Conservation (phyloP, 2,329 filamentous ascomycete species). For the Penicillium sp. region DNA sequence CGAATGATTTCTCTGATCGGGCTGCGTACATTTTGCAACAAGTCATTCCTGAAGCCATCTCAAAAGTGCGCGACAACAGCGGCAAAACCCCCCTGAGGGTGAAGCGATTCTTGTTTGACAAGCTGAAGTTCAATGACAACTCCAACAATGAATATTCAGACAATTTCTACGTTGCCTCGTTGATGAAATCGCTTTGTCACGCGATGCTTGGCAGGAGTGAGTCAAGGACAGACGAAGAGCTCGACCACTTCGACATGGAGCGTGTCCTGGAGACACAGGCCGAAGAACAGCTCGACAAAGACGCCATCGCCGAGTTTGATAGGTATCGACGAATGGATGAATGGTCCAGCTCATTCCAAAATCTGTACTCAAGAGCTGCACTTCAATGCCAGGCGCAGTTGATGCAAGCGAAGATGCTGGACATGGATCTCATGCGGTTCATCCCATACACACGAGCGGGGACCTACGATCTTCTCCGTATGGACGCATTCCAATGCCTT, state of each 20-base stretch:
- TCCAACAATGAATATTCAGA: slow-evolving; percentile 85
- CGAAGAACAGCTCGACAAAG: slow-evolving; percentile 57
- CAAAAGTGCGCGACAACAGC: slow-evolving; percentile 71
- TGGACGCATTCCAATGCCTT: slow-evolving; percentile 61
- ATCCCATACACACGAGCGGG: slow-evolving; percentile 61
- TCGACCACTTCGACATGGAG: slow-evolving; percentile 49
- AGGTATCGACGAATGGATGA: slow-evolving; percentile 66
- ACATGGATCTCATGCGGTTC: slow-evolving; percentile 58
- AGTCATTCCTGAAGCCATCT: slow-evolving; percentile 78
- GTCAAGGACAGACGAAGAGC: slow-evolving; percentile 38
- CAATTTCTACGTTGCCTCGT: slow-evolving; percentile 78
- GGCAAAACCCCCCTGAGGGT: slow-evolving; percentile 78
- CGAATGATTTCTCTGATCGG: slow-evolving; percentile 90
- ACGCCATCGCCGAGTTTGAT: slow-evolving; percentile 62
- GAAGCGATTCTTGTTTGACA: slow-evolving; percentile 82
- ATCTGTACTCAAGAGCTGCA: slow-evolving; percentile 63
- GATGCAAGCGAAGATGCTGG: slow-evolving; percentile 54
- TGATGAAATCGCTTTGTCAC: slow-evolving; percentile 67
- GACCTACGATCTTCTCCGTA: slow-evolving; percentile 61
- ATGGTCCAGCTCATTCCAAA: slow-evolving; percentile 67
- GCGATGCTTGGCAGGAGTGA: slow-evolving; percentile 52
- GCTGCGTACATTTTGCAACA: slow-evolving; percentile 81
- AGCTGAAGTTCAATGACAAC: slow-evolving; percentile 93
- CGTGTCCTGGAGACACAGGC: slow-evolving; percentile 52
- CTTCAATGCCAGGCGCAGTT: slow-evolving; percentile 61